Evolutionary conservation across 2,329 filamentous ascomycete genomes (phyloP), one percentile per base, ranked within the genome.

Genomic region (Sarocladium oryzae): DNA sequence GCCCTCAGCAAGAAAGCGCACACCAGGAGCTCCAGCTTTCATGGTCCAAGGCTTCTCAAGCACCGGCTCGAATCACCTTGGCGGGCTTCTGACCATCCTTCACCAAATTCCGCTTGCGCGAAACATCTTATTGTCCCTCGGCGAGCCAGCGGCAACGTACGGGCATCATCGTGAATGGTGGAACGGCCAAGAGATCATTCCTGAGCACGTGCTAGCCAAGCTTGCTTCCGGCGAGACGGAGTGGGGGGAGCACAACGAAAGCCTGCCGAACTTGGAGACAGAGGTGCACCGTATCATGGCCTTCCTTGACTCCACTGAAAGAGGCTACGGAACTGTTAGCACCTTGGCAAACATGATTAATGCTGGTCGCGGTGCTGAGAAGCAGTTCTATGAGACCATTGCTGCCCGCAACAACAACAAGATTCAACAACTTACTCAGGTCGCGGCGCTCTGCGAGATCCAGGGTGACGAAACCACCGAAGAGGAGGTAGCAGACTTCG

Each of bases 271-370:
- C 16, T 69, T 79, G 53, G 63, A 68, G 49, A 71, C 80, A 21
- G 82, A 85, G 60, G 56, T 84, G 2, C 81, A 84, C 56, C 77
- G 82, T 13, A 62, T 85, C 4, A 75, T 85, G 68, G 81, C 80
- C 9, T 84, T 85, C 54, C 69, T 85, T 2, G 81, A 85, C 52
- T 68, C 64, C 9, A 82, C 81, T 0, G 77, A 84, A 23, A 73
- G 82, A 38, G 77, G 74, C 38, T 84, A 83, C 56, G 82, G 78
- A 13, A 78, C 76, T 0, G 73, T 73, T 20, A 77, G 4, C 62
- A 51, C 10, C 33, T 49, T 84, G 5, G 61, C 67, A 4, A 64
- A 71, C 11, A 56, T 68, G 28, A 63, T 66, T 11, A 63, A 70
- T 20, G 55, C 62, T n/a, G 60, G 53, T 30, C 55, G 57, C 16